phyloP scores from a whole-genome alignment of 495 filamentous ascomycete species.

The Neurospora tetrasperma region DNA sequence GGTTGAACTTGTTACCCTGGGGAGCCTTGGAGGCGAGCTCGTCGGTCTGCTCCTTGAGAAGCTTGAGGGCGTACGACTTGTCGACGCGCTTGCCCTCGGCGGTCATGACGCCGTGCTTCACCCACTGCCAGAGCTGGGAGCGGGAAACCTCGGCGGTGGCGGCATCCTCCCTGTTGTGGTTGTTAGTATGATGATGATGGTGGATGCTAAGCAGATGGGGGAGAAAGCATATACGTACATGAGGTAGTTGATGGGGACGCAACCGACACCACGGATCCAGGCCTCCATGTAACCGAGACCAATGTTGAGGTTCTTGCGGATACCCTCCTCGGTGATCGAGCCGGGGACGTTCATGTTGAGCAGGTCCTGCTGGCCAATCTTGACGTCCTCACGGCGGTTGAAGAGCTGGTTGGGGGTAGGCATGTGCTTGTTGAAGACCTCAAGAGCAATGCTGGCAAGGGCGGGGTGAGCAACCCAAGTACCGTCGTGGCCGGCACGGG shows the following conservation, averaged over 20 bases:
- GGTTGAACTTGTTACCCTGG: conserved; percentile 83
- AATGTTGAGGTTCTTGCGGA: conserved; percentile 97
- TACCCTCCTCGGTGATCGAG: conserved; percentile 86
- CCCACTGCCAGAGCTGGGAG: conserved; percentile 94
- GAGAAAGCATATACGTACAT: conserved; percentile 47
- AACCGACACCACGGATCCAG: conserved; percentile 90
- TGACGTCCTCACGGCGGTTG: conserved; percentile 79
- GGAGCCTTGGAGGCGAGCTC: conserved; percentile 62
- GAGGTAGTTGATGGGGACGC: conserved; percentile 96
- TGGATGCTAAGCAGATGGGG: neutral
- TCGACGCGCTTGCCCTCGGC: conserved; percentile 87
- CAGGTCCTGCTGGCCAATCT: conserved; percentile 78
- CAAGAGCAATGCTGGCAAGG: conserved; percentile 75
- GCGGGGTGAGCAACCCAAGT: conserved; percentile 97
- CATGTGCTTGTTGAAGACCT: conserved; percentile 99
- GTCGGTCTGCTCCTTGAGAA: conserved; percentile 81
- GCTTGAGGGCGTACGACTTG: conserved; percentile 76
- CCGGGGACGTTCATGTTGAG: conserved; percentile 98
- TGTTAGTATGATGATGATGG: conserved; percentile 3
- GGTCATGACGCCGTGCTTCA: conserved; percentile 72
- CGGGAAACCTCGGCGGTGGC: conserved; percentile 94
- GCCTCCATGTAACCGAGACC: conserved; percentile 98
- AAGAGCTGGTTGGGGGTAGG: conserved; percentile 97
- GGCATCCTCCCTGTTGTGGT: conserved; percentile 63
- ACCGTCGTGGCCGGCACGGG: conserved; percentile 89